A percentile compares a stretch with the other conserved stretches of the same genome.
phyloP scores from a whole-genome alignment of 352 stramenopile species.

The Globisporangium acanthophoron region DNA sequence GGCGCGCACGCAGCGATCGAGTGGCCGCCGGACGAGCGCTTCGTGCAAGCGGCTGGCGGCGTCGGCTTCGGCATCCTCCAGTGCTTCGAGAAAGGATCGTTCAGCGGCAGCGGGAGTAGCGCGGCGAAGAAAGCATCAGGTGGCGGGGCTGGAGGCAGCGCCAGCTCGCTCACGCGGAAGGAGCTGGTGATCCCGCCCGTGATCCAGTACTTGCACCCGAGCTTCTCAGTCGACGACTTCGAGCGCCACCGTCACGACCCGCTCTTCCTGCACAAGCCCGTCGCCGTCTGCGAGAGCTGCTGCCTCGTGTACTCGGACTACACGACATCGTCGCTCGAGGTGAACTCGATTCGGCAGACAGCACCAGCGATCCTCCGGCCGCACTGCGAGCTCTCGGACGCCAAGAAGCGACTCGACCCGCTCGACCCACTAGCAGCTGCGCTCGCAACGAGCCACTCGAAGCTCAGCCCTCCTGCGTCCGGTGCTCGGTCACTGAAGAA shows the following conservation, averaged over 20 bases:
- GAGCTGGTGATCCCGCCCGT: conserved; percentile 89
- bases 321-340: conserved; percentile 60
- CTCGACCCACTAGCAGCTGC: conserved; percentile 26
- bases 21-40: conserved; percentile 86
- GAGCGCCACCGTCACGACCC: conserved; percentile 86
- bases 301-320: conserved; percentile 93
- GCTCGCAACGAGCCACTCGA: conserved; percentile 3
- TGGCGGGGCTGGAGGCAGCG: not conserved
- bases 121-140: conserved; percentile 8
- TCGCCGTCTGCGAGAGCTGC: conserved; percentile 89
- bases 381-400: conserved; percentile 41
- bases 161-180: conserved; percentile 18
- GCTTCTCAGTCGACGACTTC: conserved; percentile 81
- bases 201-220: conserved; percentile 89
- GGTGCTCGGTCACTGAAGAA: conserved; percentile 16
- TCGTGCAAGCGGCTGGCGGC: conserved; percentile 87
- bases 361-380: conserved; percentile 65
- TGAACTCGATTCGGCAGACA: conserved; percentile 56
- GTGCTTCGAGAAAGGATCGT: conserved; percentile 22
- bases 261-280: conserved; percentile 93
- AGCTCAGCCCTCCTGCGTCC: not conserved
- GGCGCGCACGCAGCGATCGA: conserved; percentile 47
- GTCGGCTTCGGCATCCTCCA: conserved; percentile 91
- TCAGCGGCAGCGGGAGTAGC: conserved; percentile 1
- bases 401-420: conserved; percentile 32